Conservation (phyloP, 2,329 filamentous ascomycete genomes). For the Fusarium nelsonii region DNA sequence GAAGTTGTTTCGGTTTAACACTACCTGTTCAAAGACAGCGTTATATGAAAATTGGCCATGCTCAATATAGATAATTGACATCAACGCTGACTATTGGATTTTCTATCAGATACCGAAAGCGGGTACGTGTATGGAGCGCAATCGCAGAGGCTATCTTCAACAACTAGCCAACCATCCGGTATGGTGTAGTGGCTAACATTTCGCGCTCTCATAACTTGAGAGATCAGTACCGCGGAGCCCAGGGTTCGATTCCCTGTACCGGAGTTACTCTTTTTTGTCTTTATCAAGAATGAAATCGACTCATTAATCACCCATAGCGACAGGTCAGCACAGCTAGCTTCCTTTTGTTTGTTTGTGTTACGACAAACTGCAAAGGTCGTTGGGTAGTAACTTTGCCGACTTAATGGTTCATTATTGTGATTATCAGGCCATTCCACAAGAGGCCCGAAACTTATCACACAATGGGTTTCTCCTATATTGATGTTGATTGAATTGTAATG, state of each 20-base stretch:
- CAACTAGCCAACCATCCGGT: constrained; percentile 37
- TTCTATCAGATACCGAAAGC: no score
- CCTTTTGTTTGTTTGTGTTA: background rate
- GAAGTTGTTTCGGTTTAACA: no score
- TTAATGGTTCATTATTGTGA: no score
- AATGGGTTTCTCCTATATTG: background rate
- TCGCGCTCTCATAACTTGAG: constrained; percentile 50
- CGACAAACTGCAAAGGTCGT: background rate
- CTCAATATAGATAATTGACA: no score
- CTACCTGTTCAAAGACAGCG: no score
- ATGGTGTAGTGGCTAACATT: constrained; percentile 54
- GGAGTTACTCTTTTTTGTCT: constrained; percentile 10
- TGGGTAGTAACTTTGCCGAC: background rate
- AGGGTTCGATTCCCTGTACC: constrained; percentile 50
- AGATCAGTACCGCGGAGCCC: constrained; percentile 44
- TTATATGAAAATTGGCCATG: no score
- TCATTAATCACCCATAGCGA: background rate
- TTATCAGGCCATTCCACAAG: background rate
- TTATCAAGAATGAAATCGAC: accelerated
- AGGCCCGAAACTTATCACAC: background rate
- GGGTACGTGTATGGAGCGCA: no score
- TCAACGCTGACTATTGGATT: no score
- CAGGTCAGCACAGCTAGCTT: background rate
- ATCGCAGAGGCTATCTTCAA: background rate
- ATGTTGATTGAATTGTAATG: background rate